Evolutionary conservation across 83 land plant species (phyloP), one percentile per base, ranked within the genome.

Genomic region (Diphasiastrum complanatum): DNA sequence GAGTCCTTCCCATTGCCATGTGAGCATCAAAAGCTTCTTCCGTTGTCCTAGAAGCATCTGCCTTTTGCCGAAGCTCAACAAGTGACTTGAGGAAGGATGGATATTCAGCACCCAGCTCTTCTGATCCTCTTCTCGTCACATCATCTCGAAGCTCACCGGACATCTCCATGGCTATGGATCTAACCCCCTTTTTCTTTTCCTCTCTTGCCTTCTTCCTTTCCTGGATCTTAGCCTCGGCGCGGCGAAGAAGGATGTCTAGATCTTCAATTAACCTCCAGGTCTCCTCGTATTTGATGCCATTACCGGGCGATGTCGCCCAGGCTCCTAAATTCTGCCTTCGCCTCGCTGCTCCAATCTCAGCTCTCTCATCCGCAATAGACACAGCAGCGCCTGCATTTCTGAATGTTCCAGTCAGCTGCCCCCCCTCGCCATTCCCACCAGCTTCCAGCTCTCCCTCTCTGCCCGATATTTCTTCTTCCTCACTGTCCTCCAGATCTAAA

Each of bases 1-100:
- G 75, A 43, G 78, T 72, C 59, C 96, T 70, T 2, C 96, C 99
- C 41, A 93, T 76, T 5, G 89, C 99, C 96, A 93, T 85, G 47
- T 93, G 99, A 12, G 82, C 80, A 74, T 93, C 99, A 59, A 93
- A 89, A 1, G 96, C 96, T 72, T 81, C 83, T 31, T 79, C 79
- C 47, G 78, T 65, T 22, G 83, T 47, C 47, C 82, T 40, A 10
- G 85, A 77, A 19, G 58, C 61, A 64, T 85, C 81, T 26, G 85
- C 85, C 73, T 76, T 69, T 28, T 46, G 63, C 50, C 95, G 69
- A 32, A 81, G 65, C 28, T 51, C 83, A 10, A 63, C 64, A 68
- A 86, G 64, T 31, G 80, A 84, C 76, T 71, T 78, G 24, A 76
- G 65, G 66, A 86, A 86, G 19, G 41, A 33, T 1, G 72, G 72